phyloP scores from a whole-genome alignment of 2,329 filamentous ascomycete genomes.

The Cercospora sojina region DNA sequence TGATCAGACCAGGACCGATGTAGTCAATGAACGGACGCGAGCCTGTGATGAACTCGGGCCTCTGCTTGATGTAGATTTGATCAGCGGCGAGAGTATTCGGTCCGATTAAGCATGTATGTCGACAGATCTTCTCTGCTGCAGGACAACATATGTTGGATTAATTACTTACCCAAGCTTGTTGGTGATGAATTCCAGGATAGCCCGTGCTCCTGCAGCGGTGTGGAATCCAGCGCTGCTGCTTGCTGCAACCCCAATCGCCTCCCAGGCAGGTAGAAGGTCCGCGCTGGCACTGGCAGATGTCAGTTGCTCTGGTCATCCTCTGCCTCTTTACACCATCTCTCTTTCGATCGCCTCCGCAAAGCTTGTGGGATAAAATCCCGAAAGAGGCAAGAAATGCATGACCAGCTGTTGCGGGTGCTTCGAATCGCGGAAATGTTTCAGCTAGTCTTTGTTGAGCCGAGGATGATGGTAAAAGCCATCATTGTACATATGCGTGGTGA shows the following conservation, averaged over 20 bases:
- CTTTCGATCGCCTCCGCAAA: not conserved
- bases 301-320: not conserved
- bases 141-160: not conserved
- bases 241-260: not conserved
- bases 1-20: slow-evolving; percentile 12
- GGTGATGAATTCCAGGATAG: slow-evolving; percentile 8
- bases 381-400: not conserved
- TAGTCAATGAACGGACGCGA: slow-evolving; percentile 3
- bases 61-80: slow-evolving; percentile 7
- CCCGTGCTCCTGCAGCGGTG: slow-evolving; percentile 6
- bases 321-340: not conserved
- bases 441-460: not conserved
- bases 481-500: not conserved
- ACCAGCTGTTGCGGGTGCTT: not conserved
- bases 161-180: not conserved
- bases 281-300: not conserved
- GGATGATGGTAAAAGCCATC: not conserved
- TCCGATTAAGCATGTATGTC: not conserved
- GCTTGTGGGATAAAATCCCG: not conserved
- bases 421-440: not conserved
- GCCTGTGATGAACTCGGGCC: slow-evolving; percentile 1
- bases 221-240: slow-evolving; percentile 10
- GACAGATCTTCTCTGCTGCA: not conserved
- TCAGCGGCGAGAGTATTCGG: slow-evolving; percentile 8
- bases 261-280: not conserved